Base-by-base conservation (phyloP, 2,329 filamentous ascomycete species). In the Dactylellina drechsleri region DNA sequence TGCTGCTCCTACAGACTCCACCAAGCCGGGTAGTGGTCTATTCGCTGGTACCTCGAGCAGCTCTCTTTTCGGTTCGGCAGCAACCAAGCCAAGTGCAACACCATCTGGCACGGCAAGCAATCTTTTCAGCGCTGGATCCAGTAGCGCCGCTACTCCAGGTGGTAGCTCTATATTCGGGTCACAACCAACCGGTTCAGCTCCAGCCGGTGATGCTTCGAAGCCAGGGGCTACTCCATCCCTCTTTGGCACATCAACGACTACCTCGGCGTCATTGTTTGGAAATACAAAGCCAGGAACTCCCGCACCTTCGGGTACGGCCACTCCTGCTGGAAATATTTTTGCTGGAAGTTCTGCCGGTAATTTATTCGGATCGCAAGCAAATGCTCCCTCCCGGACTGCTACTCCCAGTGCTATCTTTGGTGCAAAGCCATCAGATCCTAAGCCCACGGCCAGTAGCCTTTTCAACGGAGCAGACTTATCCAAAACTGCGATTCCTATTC, bases 381-480 rank as follows among this genome's bases (percentile, higher is more conserved):
- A 79, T 41, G 71, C 78, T 12, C 43, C 66, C 31, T 76, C 54
- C 23, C 72, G 76, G 26, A 72, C 77, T 28, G 66, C 77, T 40
- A 41, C 77, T 12, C 45, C 77, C 26, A 75, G 70, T 18, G 76
- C 76, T 43, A 67, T 78, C 40, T 80, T 79, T 64, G 76, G 75
- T 12, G 64, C 79, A 1, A 78, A 80, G 43, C 57, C 77, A 16
- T 36, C 80, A 2, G 76, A 80, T 79, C 31, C 71, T 82, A n/a
- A 77, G 82, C 77, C 80, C 43, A 76, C 80, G 15, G 66, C 82
- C n/a, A 77, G 80, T 41, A 79, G 80, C n/a, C 76, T 83, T 3
- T 83, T 83, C 66, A 23, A 8, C 31, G 82, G 81, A 54, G 45
- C 50, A 40, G 59, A 61, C 18, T 6, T 68, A 7, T 31, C 78